These are phyloP conservation scores for Daedaleopsis nitida DNA, from an alignment of 768 basidiomycete species.

Conservation along the genomic window DNA sequence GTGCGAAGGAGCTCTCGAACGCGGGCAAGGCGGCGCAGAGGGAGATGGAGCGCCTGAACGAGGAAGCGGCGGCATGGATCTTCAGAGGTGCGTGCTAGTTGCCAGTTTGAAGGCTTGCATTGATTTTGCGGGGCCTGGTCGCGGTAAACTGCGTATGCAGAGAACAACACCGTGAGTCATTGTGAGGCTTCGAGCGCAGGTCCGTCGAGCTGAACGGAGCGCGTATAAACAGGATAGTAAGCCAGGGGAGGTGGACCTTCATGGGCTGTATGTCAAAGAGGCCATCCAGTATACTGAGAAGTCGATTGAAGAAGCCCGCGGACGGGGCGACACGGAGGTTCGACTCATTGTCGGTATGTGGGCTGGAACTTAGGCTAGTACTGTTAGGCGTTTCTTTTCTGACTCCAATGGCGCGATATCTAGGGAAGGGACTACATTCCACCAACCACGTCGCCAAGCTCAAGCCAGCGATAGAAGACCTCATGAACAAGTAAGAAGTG, in stretches of 20 bases:
- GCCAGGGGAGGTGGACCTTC: conserved; percentile 81
- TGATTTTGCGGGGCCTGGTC: not conserved
- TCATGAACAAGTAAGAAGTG: conserved; percentile 72
- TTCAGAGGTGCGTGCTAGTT: conserved; percentile 56
- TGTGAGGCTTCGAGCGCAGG: no score
- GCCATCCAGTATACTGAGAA: conserved; percentile 74
- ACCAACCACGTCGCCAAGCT: conserved; percentile 76
- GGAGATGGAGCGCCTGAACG: conserved; percentile 78
- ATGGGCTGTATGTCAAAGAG: conserved; percentile 93
- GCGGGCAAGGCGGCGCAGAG: conserved; percentile 79
- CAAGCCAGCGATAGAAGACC: conserved; percentile 87
- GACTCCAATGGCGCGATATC: not conserved
- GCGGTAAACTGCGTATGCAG: no score
- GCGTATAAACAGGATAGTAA: conserved; percentile 53
- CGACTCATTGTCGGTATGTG: conserved; percentile 82
- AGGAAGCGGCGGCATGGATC: conserved; percentile 86
- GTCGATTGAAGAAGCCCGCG: conserved; percentile 68
- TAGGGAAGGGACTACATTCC: conserved; percentile 89
- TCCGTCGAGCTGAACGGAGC: no score
- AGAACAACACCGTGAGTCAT: conserved; percentile 67
- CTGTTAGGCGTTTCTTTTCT: no score
- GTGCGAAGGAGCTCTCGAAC: conserved; percentile 80
- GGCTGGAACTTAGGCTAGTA: not conserved
- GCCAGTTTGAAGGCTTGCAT: conserved; percentile 2
- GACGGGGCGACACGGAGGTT: conserved; percentile 62